Percentiles rank a stretch among this genome's conserved stretches.
Conservation (phyloP, 805 yeast genomes). For the Candida fluviatilis region DNA sequence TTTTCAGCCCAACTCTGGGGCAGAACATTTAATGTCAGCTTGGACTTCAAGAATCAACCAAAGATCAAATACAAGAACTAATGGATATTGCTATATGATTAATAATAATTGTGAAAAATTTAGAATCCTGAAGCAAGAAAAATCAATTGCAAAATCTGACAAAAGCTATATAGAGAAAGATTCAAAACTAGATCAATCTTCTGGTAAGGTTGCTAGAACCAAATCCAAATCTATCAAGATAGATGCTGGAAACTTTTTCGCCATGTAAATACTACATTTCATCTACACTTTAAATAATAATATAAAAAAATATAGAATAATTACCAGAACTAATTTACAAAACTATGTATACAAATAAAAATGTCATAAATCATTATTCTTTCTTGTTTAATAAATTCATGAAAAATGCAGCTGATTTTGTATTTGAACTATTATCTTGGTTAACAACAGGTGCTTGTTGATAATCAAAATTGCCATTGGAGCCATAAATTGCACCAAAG, state of each 20-base stretch:
- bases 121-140: not conserved
- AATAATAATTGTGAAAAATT: conserved; percentile 1
- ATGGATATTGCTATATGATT: conserved; percentile 1
- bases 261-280: conserved; percentile 3
- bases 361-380: not conserved
- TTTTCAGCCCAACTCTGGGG: not conserved
- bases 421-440: conserved; percentile 1
- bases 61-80: not conserved
- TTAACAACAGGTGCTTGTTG: not conserved
- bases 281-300: not conserved
- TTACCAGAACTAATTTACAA: conserved; percentile 1
- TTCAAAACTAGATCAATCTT: not conserved
- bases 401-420: conserved; percentile 3
- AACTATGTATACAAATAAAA: not conserved
- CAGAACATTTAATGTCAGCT: not conserved
- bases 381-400: conserved; percentile 3
- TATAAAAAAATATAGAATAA: not conserved
- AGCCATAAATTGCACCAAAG: conserved; percentile 1
- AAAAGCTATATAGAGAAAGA: not conserved
- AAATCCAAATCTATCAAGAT: conserved; percentile 7
- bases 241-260: conserved; percentile 9
- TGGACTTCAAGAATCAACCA: conserved; percentile 1
- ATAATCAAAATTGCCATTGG: not conserved
- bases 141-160: not conserved
- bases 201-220: not conserved